Percentiles rank a stretch among this genome's conserved stretches.
phyloP scores from a whole-genome alignment of 257 asterid species.

The Solanum piurae region DNA sequence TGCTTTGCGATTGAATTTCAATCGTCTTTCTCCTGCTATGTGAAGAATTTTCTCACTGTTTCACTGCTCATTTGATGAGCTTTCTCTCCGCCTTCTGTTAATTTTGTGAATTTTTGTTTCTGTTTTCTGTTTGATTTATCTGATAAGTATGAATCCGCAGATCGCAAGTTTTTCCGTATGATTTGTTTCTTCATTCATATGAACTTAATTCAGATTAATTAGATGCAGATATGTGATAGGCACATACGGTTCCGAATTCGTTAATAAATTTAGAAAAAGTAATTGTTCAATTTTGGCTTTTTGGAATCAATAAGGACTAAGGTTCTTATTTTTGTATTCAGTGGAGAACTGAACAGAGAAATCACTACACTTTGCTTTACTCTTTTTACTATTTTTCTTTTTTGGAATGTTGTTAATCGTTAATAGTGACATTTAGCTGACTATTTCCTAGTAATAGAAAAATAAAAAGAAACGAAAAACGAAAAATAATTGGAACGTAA shows the following conservation, averaged over 20 bases:
- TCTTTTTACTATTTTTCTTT: not conserved
- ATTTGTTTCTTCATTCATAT: not conserved
- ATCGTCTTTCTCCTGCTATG: not conserved
- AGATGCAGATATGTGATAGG: not conserved
- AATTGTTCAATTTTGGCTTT: not conserved
- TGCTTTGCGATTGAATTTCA: not conserved
- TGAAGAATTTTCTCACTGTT: not conserved
- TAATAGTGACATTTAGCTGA: not conserved
- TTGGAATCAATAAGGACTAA: not conserved
- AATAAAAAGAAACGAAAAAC: not conserved
- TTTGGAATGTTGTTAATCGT: not conserved
- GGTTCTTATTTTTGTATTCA: not conserved
- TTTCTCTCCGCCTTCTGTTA: not conserved
- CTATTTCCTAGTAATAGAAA: not conserved
- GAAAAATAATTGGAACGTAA: not conserved
- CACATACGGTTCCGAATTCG: not conserved
- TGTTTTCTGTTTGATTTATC: not conserved
- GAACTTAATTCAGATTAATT: not conserved
- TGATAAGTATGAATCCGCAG: not conserved
- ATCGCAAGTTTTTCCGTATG: not conserved
- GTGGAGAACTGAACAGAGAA: not conserved
- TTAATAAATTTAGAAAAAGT: not conserved
- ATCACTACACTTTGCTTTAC: not conserved
- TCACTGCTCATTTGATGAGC: not conserved
- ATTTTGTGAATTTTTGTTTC: not conserved